phyloP scores from a whole-genome alignment of 441 rosid species.

The Adansonia gregorii region DNA sequence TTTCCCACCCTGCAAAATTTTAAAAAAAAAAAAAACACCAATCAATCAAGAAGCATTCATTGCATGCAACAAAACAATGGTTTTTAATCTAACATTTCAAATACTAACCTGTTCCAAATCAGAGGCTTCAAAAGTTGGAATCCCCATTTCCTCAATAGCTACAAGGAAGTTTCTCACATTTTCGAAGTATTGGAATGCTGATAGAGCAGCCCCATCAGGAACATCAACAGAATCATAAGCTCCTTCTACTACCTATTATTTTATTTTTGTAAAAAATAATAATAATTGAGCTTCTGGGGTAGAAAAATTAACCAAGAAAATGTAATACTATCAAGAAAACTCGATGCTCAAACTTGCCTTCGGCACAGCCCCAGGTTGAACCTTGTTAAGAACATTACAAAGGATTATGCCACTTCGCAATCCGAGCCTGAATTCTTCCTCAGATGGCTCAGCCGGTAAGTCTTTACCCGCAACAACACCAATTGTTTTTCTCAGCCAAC shows the following conservation, averaged over 20 bases:
- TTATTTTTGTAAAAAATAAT: not conserved
- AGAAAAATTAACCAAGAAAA: not conserved
- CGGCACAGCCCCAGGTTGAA: constrained; percentile 60
- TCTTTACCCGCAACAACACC: constrained; percentile 67
- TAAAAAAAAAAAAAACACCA: not conserved
- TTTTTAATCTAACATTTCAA: not conserved
- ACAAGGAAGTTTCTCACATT: constrained; percentile 70
- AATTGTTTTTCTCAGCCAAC: constrained; percentile 58
- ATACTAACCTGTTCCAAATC: constrained; percentile 62
- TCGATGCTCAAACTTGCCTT: constrained; percentile 41
- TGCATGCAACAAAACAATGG: not conserved
- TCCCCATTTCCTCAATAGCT: constrained; percentile 58
- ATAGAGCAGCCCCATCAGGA: constrained; percentile 73
- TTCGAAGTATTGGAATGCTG: constrained; percentile 70
- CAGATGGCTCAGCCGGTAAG: constrained; percentile 69
- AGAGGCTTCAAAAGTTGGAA: constrained; percentile 73
- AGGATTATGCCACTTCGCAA: constrained; percentile 69
- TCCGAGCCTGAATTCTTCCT: constrained; percentile 70
- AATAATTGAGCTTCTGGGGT: not conserved
- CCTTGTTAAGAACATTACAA: constrained; percentile 69
- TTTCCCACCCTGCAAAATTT: constrained; percentile 59
- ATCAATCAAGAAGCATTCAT: not conserved
- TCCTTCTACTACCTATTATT: constrained; percentile 66
- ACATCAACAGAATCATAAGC: constrained; percentile 50
- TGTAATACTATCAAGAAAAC: not conserved